Evolutionary conservation across 495 filamentous ascomycete species (phyloP), one percentile per base, ranked within the genome.

Genomic region (Aspergillus mulundensis): DNA sequence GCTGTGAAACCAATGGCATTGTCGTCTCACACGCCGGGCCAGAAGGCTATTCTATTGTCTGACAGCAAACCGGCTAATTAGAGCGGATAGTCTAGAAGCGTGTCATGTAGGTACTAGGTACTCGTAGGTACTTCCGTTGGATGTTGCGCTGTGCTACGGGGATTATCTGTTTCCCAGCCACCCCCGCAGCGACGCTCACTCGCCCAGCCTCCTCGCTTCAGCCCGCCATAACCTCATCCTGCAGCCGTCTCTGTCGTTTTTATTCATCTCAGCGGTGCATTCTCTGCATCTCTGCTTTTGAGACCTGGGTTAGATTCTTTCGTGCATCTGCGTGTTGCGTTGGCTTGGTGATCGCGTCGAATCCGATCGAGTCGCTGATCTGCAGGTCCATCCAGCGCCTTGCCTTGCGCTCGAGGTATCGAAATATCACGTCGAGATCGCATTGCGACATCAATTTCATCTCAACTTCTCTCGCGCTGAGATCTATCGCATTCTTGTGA

Each of bases 121-220:
- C 42, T 24, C 52, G 41, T 46, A 46, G 32, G 25, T 30, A 19
- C 25, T 18, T 1, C 25, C n/a, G n/a, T n/a, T n/a, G 1, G 25
- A 14, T 24, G 30, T 16, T 30, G 14, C 32, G 32, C 32, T 10
- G 5, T 30, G 28, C 10, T 30, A 30, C 28, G 4, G 28, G 4
- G 32, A 14, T 36, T 36, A 14, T 20, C 41, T 50, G 56, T 53
- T 56, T 59, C 64, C 64, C 64, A 66, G 64, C 64, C 64, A 63
- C 64, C 64, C 38, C 63, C 63, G 57, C 62, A 51, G 25, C 38
- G 12, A 50, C 34, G 20, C 38, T 55, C n/a, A 60, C 24, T 66
- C 57, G 61, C 56, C 64, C 61, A 63, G 64, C 64, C 64, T 60
- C 64, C 61, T 53, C 41, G 16, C n/a, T 38, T 47, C 50, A 57